Conservation (phyloP, 306 rosid genomes). For the Dryas alaskensis region DNA sequence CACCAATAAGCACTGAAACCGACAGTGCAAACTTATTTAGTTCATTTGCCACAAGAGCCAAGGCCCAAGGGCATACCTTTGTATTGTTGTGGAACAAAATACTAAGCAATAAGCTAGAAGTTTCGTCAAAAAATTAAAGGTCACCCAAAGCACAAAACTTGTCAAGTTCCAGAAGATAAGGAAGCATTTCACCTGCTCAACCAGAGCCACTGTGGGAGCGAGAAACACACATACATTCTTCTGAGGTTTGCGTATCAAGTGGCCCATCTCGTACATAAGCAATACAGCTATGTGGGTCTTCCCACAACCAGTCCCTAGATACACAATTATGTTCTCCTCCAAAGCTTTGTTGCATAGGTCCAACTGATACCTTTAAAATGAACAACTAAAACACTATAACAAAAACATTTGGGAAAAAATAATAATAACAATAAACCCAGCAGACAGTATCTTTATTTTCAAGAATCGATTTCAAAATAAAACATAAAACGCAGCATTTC, state of each 20-base stretch:
- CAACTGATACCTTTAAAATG: constrained; percentile 66
- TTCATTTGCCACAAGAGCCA: not conserved
- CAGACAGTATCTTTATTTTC: not conserved
- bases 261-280: constrained; percentile 68
- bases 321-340: constrained; percentile 87
- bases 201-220: constrained; percentile 92
- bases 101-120: not conserved
- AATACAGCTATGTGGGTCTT: constrained; percentile 92
- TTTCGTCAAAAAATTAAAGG: not conserved
- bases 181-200: constrained; percentile 62
- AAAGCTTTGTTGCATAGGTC: constrained; percentile 76
- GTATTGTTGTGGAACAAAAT: not conserved
- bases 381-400: constrained; percentile 1
- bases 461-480: not conserved
- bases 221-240: constrained; percentile 72
- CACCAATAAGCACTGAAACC: not conserved
- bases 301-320: constrained; percentile 91
- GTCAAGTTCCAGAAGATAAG: constrained; percentile 17
- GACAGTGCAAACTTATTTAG: not conserved
- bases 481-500: not conserved
- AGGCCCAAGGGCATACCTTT: not conserved
- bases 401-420: not conserved
- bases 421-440: not conserved
- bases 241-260: constrained; percentile 68
- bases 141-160: not conserved